Evolutionary conservation across 1,139 yeast genomes (phyloP).

Genomic region (Kodamaea suecica): DNA sequence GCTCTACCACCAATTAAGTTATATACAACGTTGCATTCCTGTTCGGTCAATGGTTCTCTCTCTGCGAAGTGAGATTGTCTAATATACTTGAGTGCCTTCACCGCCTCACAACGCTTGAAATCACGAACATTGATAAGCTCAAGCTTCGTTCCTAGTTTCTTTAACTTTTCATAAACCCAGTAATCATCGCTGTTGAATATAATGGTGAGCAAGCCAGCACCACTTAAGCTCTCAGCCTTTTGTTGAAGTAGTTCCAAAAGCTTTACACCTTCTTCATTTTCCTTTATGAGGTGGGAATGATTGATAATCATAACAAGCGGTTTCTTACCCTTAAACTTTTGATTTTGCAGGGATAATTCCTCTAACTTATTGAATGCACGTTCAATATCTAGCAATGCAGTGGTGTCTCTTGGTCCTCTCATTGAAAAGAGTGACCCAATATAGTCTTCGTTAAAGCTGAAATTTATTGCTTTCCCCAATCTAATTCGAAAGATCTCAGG

Average conservation of each 20-base stretch:
- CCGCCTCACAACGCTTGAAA: conserved; percentile 54
- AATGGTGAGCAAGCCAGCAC: conserved; percentile 72
- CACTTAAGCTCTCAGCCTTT: conserved; percentile 76
- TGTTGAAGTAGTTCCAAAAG: conserved; percentile 78
- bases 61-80: conserved; percentile 42
- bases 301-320: conserved; percentile 73
- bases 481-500: conserved; percentile 79
- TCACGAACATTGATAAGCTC: conserved; percentile 74
- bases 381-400: conserved; percentile 78
- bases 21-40: conserved; percentile 54
- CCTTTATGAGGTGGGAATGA: conserved; percentile 70
- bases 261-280: conserved; percentile 67
- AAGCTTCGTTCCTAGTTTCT: conserved; percentile 67
- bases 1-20: conserved; percentile 82
- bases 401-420: conserved; percentile 81
- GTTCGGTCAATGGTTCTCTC: conserved; percentile 27
- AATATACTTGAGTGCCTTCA: conserved; percentile 53
- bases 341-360: conserved; percentile 50
- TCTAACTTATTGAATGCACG: conserved; percentile 76
- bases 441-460: conserved; percentile 75
- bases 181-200: conserved; percentile 81
- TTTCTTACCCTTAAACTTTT: conserved; percentile 39
- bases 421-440: conserved; percentile 81
- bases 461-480: conserved; percentile 72
- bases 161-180: conserved; percentile 80